Percentiles rank a stretch among this genome's conserved stretches.
Evolutionary conservation across 1,284 basidiomycete species (phyloP).

Genomic region (Trichosporon sp.): DNA sequence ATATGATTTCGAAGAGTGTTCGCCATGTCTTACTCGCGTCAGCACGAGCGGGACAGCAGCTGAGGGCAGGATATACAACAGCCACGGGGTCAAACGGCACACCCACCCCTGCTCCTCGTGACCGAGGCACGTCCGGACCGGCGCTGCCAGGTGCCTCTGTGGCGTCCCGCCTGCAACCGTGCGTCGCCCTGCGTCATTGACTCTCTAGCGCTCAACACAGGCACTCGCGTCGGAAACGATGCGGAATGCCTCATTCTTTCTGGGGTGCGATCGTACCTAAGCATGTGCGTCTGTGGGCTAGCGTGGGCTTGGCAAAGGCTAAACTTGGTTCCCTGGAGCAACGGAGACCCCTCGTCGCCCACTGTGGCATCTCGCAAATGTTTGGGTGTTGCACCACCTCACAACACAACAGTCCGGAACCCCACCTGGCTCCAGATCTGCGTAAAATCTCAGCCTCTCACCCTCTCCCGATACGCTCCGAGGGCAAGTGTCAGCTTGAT

Average conservation of each 20-base stretch:
- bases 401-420: too few species aligned
- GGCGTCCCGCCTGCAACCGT: not conserved
- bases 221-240: not conserved
- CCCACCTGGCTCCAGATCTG: not conserved
- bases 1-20: not conserved
- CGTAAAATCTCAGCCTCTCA: not conserved
- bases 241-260: not conserved
- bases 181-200: not conserved
- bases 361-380: not conserved
- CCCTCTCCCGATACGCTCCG: not conserved
- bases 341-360: not conserved
- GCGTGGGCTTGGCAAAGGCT: slow-evolving; percentile 14
- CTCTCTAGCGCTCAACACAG: not conserved
- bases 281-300: not conserved
- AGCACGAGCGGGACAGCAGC: not conserved
- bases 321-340: not conserved
- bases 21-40: not conserved
- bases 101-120: not conserved
- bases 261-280: not conserved
- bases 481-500: not conserved
- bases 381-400: not conserved
- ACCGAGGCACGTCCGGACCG: slow-evolving; percentile 1
- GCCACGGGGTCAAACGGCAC: too few species aligned
- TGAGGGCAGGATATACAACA: not conserved
- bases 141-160: not conserved